Base-by-base conservation (phyloP, 2,329 filamentous ascomycete species). In the Neonectria hederae region DNA sequence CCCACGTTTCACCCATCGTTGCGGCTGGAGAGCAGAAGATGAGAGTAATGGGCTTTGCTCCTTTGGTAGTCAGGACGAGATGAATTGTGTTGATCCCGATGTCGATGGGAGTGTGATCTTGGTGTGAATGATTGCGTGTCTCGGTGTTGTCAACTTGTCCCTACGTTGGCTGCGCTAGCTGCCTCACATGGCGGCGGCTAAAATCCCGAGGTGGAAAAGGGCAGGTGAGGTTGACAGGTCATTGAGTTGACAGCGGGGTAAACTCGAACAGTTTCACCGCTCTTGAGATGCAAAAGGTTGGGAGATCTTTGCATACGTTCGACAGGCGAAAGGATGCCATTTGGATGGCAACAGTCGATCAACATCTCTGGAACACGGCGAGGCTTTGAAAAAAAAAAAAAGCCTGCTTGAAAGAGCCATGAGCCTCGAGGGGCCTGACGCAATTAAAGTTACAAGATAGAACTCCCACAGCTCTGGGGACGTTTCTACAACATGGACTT, bases 401-500 rank as follows among this genome's bases (percentile, higher is more conserved):
- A 5, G 13, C n/a, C 21, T 40, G 6, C 35, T 14, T 26, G 24
- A 14, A n/a, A 22, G 26, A 22, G 13, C 19, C 11, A 58, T 22
- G 10, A 28, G 11, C 45, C 32, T 38, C 35, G 22, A 35, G 42
- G 55, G 42, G 48, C 62, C 58, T 42, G 22, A 17, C 40, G 26
- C 22, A 17, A 46, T 35, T 55, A 68, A 45, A 60, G 67, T n/a
- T 65, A 68, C 62, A 66, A 21, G 35, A n/a, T 38, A 35, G 45
- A 21, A 22, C 55, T 10, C 9, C 51, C 19, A 59, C 4, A 21
- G 6, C 46, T 3, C 22, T 14, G n/a, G 42, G 38, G 19, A 22
- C 8, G 10, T 4, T 43, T 53, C 61, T 89, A 96, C 77, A 97
- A 77, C 86, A 92, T 93, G 26, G 91, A 88, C 82, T 95, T 95